Conservation (phyloP, 2,329 filamentous ascomycete species). For the Didymella exigua region DNA sequence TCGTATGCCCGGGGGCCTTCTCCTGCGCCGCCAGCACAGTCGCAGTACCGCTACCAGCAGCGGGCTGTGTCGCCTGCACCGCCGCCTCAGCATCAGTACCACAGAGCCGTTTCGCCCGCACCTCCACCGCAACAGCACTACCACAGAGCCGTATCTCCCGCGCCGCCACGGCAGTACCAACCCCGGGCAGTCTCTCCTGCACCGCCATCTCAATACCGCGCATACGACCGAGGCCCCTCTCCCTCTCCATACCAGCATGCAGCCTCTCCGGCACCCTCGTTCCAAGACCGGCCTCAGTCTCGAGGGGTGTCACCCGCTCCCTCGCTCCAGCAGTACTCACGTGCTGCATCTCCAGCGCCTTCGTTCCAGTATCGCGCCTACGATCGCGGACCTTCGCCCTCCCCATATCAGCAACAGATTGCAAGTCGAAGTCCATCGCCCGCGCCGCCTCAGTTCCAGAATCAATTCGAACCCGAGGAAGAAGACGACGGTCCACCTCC, state of each 20-base stretch:
- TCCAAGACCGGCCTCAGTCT: conserved; percentile 30
- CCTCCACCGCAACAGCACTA: conserved; percentile 21
- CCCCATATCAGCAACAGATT: conserved; percentile 39
- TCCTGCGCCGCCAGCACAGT: conserved; percentile 36
- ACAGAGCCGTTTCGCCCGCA: conserved; percentile 25
- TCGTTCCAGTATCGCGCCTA: conserved; percentile 44
- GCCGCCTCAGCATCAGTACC: conserved; percentile 14
- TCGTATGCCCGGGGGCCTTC: conserved; percentile 13
- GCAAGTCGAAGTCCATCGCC: conserved; percentile 36
- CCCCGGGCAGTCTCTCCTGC: conserved; percentile 37
- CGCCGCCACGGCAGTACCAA: conserved; percentile 30
- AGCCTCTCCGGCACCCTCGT: conserved; percentile 37
- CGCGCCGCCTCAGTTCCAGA: conserved; percentile 37
- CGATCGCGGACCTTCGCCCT: conserved; percentile 51
- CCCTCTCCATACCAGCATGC: conserved; percentile 41
- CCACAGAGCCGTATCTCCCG: conserved; percentile 28
- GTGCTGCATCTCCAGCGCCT: conserved; percentile 41
- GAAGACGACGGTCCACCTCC: conserved; percentile 74
- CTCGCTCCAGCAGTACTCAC: conserved; percentile 34
- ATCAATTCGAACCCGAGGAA: conserved; percentile 22
- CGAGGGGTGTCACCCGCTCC: conserved; percentile 41
- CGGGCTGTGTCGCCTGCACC: conserved; percentile 38
- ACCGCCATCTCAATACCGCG: conserved; percentile 32
- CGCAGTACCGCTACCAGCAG: conserved; percentile 25
- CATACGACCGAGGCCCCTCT: conserved; percentile 33